These are phyloP conservation scores for Wolfiporia cocos DNA, from an alignment of 1,284 basidiomycete genomes.

Conservation along the genomic window DNA sequence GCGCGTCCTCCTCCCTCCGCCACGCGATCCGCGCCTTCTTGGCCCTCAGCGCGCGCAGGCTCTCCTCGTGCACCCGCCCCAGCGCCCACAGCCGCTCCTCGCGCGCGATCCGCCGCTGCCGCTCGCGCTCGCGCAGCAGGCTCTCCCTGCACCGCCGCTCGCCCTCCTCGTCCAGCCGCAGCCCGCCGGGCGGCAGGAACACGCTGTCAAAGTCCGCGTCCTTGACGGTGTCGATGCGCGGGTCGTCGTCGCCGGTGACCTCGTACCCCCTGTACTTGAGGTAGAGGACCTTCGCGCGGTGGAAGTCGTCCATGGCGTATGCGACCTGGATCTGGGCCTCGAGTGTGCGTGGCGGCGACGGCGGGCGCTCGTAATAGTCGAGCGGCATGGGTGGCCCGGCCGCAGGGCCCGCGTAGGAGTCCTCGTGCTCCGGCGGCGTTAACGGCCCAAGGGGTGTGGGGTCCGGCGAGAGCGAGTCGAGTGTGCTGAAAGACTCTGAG, in stretches of 20 bases:
- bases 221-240: constrained; percentile 52
- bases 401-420: constrained; percentile 4
- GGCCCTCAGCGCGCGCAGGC: constrained; percentile 35
- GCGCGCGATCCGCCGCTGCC: constrained; percentile 32
- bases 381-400: constrained; percentile 9
- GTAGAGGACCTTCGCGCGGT: constrained; percentile 55
- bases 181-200: constrained; percentile 49
- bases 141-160: constrained; percentile 25
- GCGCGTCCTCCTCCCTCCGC: constrained; percentile 30
- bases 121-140: constrained; percentile 28
- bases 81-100: constrained; percentile 38
- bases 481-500: constrained; percentile 19
- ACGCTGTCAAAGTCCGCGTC: constrained; percentile 62
- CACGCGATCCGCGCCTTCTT: constrained; percentile 33
- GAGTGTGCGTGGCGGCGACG: constrained; percentile 43
- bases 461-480: constrained; percentile 26
- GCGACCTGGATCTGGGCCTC: constrained; percentile 61
- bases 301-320: constrained; percentile 59
- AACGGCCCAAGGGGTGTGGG: constrained; percentile 17
- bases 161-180: constrained; percentile 42
- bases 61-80: constrained; percentile 47
- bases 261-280: constrained; percentile 56
- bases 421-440: constrained; percentile 23
- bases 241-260: constrained; percentile 50
- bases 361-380: constrained; percentile 36